Base-by-base conservation (phyloP, 768 basidiomycete genomes). In the Termitomyces sp. region DNA sequence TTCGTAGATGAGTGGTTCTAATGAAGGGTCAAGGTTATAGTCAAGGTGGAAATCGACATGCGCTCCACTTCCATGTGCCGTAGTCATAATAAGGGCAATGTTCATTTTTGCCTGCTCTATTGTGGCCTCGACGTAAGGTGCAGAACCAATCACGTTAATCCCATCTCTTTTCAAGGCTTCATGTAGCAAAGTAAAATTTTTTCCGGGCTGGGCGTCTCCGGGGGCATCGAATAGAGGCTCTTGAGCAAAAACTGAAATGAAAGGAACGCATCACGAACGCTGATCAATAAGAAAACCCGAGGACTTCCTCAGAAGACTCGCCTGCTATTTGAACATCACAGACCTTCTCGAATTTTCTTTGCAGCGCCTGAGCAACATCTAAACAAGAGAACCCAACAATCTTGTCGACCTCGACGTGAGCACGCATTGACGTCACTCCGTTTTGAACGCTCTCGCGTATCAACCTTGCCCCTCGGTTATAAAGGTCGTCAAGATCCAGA, bases 31-130 rank as follows among this genome's bases (percentile, higher is more conserved):
- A 47, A 87, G 72, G 70, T 81, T 85, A 68, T 84, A 86, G 70
- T 86, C 84, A 30, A 87, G 76, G 67, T 88, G 85, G 64, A 86
- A 86, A 65, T 86, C 85, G 42, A 78, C 74, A 59, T 81, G 78
- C 21, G 78, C 67, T 19, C 63, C 62, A 42, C 66, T 66, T 41
- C 64, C 64, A 47, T 67, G 61, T 10, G 82, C 80, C 51, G 81
- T 70, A 35, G 78, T 70, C 64, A 86, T 71, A 45, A 85, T 68
- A 59, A 79, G 74, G 23, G 67, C 67, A 32, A 86, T 80, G 64
- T 86, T 87, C 66, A 66, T 67, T 63, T 77, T 76, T 17, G 81
- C 77, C 54, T 79, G 76, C 21, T 70, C 67, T 34, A 64, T 55
- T 14, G 74, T 78, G 42, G 75, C 77, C 63, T 88, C 85, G 30